Evolutionary conservation across 2,329 filamentous ascomycete genomes (phyloP).

Genomic region (Fusarium chuoi): DNA sequence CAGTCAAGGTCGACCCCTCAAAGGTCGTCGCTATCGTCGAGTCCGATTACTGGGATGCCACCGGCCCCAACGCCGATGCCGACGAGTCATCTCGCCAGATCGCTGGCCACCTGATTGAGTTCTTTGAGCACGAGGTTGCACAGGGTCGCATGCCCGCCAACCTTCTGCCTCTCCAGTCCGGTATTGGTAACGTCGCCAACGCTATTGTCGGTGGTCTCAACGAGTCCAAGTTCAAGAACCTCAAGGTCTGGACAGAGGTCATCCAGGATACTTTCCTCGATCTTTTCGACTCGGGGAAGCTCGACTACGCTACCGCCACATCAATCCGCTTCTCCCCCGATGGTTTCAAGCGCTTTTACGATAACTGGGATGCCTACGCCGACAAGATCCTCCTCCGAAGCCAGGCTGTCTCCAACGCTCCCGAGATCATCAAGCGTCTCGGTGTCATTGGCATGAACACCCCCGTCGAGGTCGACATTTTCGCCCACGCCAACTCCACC

Average conservation of each 20-base stretch:
- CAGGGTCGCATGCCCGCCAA: conserved; percentile 80
- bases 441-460: conserved; percentile 97
- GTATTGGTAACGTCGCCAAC: conserved; percentile 94
- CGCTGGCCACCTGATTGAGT: conserved; percentile 82
- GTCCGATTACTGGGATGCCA: conserved; percentile 82
- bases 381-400: conserved; percentile 85
- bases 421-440: conserved; percentile 87
- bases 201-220: conserved; percentile 87
- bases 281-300: conserved; percentile 86
- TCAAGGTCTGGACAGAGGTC: conserved; percentile 94
- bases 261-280: conserved; percentile 94
- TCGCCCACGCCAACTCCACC: conserved; percentile 91
- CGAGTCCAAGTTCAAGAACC: conserved; percentile 83
- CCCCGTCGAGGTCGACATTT: conserved; percentile 92
- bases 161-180: conserved; percentile 84
- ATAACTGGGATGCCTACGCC: conserved; percentile 82
- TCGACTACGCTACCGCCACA: conserved; percentile 91
- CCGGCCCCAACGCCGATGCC: conserved; percentile 78
- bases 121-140: conserved; percentile 83
- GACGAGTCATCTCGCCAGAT: conserved; percentile 79
- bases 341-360: conserved; percentile 91
- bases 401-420: conserved; percentile 90
- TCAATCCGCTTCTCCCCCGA: conserved; percentile 92
- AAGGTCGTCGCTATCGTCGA: conserved; percentile 87
- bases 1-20: conserved; percentile 86